Conservation (phyloP, 2,329 filamentous ascomycete species). For the Chaetothyriales sp. region DNA sequence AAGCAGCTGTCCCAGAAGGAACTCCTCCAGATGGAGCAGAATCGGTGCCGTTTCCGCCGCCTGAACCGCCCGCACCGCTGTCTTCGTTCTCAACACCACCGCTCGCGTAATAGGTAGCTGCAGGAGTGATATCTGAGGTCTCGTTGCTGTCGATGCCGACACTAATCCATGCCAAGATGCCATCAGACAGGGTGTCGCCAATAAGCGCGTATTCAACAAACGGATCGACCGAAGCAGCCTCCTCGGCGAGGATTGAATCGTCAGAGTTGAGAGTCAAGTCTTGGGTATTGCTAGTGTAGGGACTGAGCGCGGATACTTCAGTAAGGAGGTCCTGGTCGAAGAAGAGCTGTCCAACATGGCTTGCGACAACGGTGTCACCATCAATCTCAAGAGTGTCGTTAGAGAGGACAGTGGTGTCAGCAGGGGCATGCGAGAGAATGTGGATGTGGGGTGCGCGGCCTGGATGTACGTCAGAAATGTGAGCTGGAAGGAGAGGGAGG, state of each 20-base stretch:
- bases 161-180: slow-evolving; percentile 42
- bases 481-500: not conserved
- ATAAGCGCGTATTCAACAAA: slow-evolving; percentile 45
- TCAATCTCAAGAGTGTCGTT: slow-evolving; percentile 20
- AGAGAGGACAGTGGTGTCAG: slow-evolving; percentile 24
- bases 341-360: slow-evolving; percentile 52
- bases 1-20: no score
- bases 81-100: slow-evolving; percentile 19
- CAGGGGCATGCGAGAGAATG: slow-evolving; percentile 22
- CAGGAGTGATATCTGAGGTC: slow-evolving; percentile 19
- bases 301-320: slow-evolving; percentile 35
- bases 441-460: slow-evolving; percentile 25
- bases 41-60: not conserved
- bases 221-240: slow-evolving; percentile 42
- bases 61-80: not conserved
- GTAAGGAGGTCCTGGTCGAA: slow-evolving; percentile 47
- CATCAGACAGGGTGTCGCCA: slow-evolving; percentile 39
- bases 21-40: not conserved
- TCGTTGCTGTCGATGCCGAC: slow-evolving; percentile 35
- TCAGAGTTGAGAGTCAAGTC: slow-evolving; percentile 37
- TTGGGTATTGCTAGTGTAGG: slow-evolving; percentile 38
- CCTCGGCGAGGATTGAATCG: slow-evolving; percentile 37
- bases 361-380: slow-evolving; percentile 41
- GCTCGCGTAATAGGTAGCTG: slow-evolving; percentile 23
- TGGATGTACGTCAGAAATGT: not conserved